These are phyloP conservation scores for Sequoiadendron giganteum DNA, from an alignment of 75 land plant species.

Conservation along the genomic window DNA sequence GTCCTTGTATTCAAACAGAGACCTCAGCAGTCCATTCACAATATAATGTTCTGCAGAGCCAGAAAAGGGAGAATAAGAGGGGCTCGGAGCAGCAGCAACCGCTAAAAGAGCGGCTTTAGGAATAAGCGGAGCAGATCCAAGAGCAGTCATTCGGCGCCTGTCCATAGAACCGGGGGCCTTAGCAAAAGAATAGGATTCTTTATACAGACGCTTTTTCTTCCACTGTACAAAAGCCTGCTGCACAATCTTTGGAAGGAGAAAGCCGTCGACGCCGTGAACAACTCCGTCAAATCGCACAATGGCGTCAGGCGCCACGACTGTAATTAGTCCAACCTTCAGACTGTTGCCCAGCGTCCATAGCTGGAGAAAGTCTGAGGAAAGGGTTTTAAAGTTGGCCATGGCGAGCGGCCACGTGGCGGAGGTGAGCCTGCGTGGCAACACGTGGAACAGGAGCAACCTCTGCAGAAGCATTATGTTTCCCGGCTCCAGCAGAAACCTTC, in stretches of 20 bases:
- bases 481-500: constrained; percentile 32
- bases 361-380: constrained; percentile 15
- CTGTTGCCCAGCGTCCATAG: constrained; percentile 14
- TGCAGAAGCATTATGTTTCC: constrained; percentile 33
- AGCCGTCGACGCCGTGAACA: constrained; percentile 43
- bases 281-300: constrained; percentile 42
- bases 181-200: neutral
- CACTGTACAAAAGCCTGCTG: constrained; percentile 20
- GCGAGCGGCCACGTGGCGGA: constrained; percentile 25
- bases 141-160: neutral
- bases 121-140: constrained; percentile 2
- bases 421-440: constrained; percentile 25
- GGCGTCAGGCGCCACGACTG: constrained; percentile 37
- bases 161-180: neutral
- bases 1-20: constrained; percentile 32
- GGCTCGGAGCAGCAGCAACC: constrained; percentile 33
- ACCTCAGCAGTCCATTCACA: constrained; percentile 23
- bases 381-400: constrained; percentile 13
- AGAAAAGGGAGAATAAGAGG: neutral
- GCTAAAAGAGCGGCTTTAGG: constrained; percentile 19
- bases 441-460: constrained; percentile 29
- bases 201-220: constrained; percentile 8
- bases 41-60: constrained; percentile 19
- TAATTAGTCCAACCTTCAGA: constrained; percentile 24
- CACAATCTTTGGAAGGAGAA: constrained; percentile 35